A percentile compares a stretch with the other conserved stretches of the same genome.
Evolutionary conservation across 2,329 filamentous ascomycete species (phyloP).

Genomic region (Pezicula neosporulosa): DNA sequence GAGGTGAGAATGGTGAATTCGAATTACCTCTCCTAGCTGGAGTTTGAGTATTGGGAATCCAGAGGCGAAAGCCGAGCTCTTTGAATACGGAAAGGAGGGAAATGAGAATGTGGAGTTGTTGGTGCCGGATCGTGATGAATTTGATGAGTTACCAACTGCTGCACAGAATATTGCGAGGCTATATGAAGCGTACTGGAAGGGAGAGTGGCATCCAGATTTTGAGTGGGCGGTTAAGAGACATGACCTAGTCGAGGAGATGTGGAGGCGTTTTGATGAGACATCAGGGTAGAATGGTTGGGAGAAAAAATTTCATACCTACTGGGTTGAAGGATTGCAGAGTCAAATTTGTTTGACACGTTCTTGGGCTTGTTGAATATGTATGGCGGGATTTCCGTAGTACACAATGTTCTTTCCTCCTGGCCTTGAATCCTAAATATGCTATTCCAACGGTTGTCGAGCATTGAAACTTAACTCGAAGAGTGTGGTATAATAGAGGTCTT

Average conservation of each 20-base stretch:
- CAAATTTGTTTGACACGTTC: too few relatives aligned
- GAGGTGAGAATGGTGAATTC: conserved; percentile 49
- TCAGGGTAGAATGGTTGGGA: too few relatives aligned
- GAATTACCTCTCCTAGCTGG: conserved; percentile 32
- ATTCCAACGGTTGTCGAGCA: too few relatives aligned
- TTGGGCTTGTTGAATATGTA: too few relatives aligned
- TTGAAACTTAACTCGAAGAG: too few relatives aligned
- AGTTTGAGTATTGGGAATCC: conserved; percentile 30
- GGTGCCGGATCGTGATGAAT: conserved; percentile 44
- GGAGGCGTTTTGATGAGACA: conserved; percentile 7
- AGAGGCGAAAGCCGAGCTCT: conserved; percentile 42
- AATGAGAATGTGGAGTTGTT: conserved; percentile 38
- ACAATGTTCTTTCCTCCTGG: too few relatives aligned
- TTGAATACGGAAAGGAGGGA: conserved; percentile 40
- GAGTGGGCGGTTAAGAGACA: conserved; percentile 41
- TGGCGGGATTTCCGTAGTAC: too few relatives aligned
- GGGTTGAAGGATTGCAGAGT: too few relatives aligned
- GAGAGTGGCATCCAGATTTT: conserved; percentile 36
- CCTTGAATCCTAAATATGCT: too few relatives aligned
- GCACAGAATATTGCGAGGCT: conserved; percentile 48
- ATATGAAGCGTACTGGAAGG: conserved; percentile 52
- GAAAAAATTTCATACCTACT: too few relatives aligned
- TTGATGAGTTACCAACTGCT: conserved; percentile 38
- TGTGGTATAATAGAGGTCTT: too few relatives aligned
- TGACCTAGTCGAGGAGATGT: conserved; percentile 37